These are phyloP conservation scores for Rhodomyrtus psidioides DNA, from an alignment of 441 rosid genomes.

Conservation along the genomic window DNA sequence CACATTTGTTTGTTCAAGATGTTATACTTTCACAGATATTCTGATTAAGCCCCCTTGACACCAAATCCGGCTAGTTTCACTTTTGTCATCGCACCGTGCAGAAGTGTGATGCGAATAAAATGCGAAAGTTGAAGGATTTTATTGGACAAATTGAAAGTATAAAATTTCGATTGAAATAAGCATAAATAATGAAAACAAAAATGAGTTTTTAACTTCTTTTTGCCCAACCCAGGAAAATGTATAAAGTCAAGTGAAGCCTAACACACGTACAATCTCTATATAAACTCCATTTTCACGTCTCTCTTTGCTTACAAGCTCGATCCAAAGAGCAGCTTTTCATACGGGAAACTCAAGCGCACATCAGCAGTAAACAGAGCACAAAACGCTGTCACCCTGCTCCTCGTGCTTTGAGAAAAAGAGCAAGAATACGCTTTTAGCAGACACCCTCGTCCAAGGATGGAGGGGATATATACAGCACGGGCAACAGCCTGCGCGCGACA, in stretches of 20 bases:
- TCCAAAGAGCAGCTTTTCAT: not conserved
- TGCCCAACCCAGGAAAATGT: not conserved
- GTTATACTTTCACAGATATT: too few relatives aligned
- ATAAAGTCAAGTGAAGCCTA: not conserved
- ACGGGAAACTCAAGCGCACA: not conserved
- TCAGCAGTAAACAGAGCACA: not conserved
- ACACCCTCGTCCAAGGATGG: not conserved
- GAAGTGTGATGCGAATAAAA: too few relatives aligned
- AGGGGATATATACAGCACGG: not conserved
- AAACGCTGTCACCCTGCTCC: not conserved
- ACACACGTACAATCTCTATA: not conserved
- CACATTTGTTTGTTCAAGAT: too few relatives aligned
- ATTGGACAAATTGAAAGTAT: not conserved
- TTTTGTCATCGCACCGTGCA: too few relatives aligned
- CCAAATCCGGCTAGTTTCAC: too few relatives aligned
- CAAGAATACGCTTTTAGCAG: not conserved
- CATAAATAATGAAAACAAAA: not conserved
- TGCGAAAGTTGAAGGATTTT: too few relatives aligned
- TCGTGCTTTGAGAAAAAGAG: not conserved
- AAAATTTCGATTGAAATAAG: not conserved
- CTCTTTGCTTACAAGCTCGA: not conserved
- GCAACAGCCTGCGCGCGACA: not conserved
- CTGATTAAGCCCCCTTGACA: too few relatives aligned
- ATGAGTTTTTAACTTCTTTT: not conserved
- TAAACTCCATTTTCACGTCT: not conserved